Base-by-base conservation (phyloP, 208 protist species). In the Wallacemonas sp. region DNA sequence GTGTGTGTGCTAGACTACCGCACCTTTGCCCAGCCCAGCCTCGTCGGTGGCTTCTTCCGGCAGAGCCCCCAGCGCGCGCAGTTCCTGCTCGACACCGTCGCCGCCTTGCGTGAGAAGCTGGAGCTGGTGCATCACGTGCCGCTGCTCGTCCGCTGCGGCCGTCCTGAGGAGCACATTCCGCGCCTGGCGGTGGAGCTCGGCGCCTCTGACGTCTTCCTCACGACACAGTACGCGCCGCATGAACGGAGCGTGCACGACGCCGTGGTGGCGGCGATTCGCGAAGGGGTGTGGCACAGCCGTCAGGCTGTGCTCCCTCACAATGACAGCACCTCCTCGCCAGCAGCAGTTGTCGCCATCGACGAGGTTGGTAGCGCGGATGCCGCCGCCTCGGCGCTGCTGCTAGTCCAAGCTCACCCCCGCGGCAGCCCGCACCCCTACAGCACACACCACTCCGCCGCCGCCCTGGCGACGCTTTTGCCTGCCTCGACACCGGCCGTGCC, bases 181-280 rank as follows among this genome's bases (percentile, higher is more conserved):
- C 82, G 88, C 1, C 75, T 94, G 11, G 78, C 79, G 1, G 70
- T 86, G 15, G 85, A 96, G 80, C 82, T 91, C 36, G 72, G 82
- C 5, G 87, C 88, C 15, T 67, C 56, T 15, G 80, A 89, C 59
- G 84, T 96, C 24, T 93, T 90, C 65, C 27, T 93, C 61, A 92
- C 90, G 19, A 96, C 90, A 60, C 90, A 96, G 70, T 94, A 94
- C 70, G 77, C 84, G 9, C 90, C 90, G 22, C 86, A 96, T 55
- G 87, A 96, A 55, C 77, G 81, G 14, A 58, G 70, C 12, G 86
- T 96, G 30, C 90, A 96, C 62, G 81, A 86, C 31, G 47, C 51
- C 15, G 82, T 90, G 54, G 27, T 85, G 39, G 45, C 30, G 5
- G 46, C 60, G 11, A 55, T 93, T 15, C 65, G 51, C 26, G 5